phyloP scores from a whole-genome alignment of 1,139 yeast species.

The Pichia sp. region DNA sequence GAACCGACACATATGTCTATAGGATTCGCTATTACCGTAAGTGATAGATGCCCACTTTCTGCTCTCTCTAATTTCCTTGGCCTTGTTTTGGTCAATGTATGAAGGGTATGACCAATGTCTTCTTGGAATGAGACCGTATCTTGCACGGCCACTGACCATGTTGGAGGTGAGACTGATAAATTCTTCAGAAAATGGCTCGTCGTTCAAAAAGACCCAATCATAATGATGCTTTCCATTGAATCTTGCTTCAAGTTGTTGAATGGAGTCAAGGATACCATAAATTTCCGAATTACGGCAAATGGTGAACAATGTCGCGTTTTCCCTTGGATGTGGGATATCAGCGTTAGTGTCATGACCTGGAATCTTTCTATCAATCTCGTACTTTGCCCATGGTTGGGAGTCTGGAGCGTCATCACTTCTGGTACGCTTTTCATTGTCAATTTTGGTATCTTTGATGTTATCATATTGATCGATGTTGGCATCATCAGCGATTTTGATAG shows the following conservation, averaged over 20 bases:
- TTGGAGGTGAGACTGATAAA: slow-evolving; percentile 37
- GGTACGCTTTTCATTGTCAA: slow-evolving; percentile 18
- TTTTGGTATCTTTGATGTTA: slow-evolving; percentile 17
- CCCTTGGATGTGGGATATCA: slow-evolving; percentile 4
- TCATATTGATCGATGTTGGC: slow-evolving; percentile 3
- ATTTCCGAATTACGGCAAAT: slow-evolving; percentile 49
- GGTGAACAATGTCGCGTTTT: slow-evolving; percentile 49
- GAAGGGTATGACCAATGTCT: slow-evolving; percentile 74
- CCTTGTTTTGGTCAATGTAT: slow-evolving; percentile 52
- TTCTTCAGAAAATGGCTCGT: slow-evolving; percentile 41
- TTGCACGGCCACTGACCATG: slow-evolving; percentile 51
- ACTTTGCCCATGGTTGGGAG: slow-evolving; percentile 10
- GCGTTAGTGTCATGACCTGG: slow-evolving; percentile 1
- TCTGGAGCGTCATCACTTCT: slow-evolving; percentile 21
- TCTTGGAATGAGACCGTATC: slow-evolving; percentile 54
- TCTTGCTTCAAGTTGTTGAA: slow-evolving; percentile 44
- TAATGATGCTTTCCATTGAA: slow-evolving; percentile 46
- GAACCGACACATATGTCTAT: slow-evolving; percentile 58
- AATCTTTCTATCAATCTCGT: slow-evolving; percentile 13
- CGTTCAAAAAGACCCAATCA: slow-evolving; percentile 57
- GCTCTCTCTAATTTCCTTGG: slow-evolving; percentile 41
- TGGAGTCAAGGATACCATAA: slow-evolving; percentile 38
- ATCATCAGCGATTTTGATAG: no score
- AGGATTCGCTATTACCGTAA: slow-evolving; percentile 50
- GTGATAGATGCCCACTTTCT: slow-evolving; percentile 38